Conservation (phyloP, 192 early-diverging fungal species). For the Umbelopsis ramanniana region DNA sequence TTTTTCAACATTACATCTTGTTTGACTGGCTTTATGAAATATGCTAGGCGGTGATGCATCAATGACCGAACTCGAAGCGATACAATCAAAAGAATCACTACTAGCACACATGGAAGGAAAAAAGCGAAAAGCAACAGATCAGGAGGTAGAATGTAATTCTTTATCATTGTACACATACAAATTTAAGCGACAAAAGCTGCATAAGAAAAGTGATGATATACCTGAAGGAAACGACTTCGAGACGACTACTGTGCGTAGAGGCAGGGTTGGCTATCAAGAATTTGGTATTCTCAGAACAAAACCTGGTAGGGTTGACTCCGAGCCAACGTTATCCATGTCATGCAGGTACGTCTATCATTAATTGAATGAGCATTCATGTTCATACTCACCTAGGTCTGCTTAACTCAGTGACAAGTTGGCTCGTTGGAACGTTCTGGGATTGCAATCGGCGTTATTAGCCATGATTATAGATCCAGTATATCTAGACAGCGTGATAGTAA, state of each 20-base stretch:
- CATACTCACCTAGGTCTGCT: neutral
- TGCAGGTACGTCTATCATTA: conserved; percentile 53
- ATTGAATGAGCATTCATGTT: neutral
- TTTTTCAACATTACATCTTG: neutral
- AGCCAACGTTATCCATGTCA: conserved; percentile 74
- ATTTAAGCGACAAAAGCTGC: conserved; percentile 27
- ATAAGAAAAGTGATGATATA: neutral
- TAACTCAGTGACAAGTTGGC: conserved; percentile 86
- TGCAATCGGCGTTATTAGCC: conserved; percentile 73
- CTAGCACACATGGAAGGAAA: conserved; percentile 37
- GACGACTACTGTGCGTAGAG: conserved; percentile 51
- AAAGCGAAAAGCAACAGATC: conserved; percentile 26
- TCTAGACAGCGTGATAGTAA: conserved; percentile 64
- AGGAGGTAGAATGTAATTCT: conserved; percentile 22
- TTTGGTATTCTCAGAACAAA: conserved; percentile 76
- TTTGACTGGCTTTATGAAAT: neutral
- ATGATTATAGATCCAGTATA: conserved; percentile 71
- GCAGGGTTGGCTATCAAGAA: conserved; percentile 59
- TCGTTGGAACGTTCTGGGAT: conserved; percentile 82
- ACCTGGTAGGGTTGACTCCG: conserved; percentile 75
- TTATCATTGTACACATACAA: conserved; percentile 19
- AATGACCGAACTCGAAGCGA: conserved; percentile 55
- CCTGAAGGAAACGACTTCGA: too few relatives aligned
- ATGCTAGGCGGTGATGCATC: conserved; percentile 79
- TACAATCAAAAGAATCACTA: conserved; percentile 42